Percentiles rank a stretch among this genome's conserved stretches.
Evolutionary conservation across 148 eudicot species (phyloP).

Genomic region (Arctostaphylos glauca): DNA sequence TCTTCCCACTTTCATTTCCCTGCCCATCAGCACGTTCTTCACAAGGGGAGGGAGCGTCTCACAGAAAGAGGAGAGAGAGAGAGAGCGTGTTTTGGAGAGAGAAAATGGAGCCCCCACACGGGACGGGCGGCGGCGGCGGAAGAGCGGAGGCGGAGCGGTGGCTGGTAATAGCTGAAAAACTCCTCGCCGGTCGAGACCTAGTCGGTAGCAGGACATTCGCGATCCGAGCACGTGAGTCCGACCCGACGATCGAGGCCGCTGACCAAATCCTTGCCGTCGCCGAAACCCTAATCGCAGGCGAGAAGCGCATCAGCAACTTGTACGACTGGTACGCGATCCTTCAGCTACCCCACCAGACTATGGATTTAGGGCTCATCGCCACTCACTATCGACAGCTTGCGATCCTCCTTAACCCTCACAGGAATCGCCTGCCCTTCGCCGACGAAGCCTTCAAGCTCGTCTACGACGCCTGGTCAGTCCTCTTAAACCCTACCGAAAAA

Average conservation of each 20-base stretch:
- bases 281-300: slow-evolving; percentile 72
- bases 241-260: slow-evolving; percentile 57
- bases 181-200: slow-evolving; percentile 63
- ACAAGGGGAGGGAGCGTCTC: neutral
- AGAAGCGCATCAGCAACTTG: slow-evolving; percentile 46
- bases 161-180: slow-evolving; percentile 76
- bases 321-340: slow-evolving; percentile 72
- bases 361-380: slow-evolving; percentile 51
- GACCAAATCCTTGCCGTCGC: slow-evolving; percentile 73
- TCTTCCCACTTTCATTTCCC: neutral
- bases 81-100: neutral
- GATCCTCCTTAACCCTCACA: slow-evolving; percentile 54
- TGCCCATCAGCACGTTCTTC: neutral
- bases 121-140: slow-evolving; percentile 25
- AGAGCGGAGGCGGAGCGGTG: slow-evolving; percentile 74
- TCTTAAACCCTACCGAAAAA: slow-evolving; percentile 64
- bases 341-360: slow-evolving; percentile 47
- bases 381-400: slow-evolving; percentile 54
- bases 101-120: slow-evolving; percentile 19
- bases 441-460: slow-evolving; percentile 69
- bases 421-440: slow-evolving; percentile 47
- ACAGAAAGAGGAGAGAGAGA: neutral
- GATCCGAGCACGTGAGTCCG: slow-evolving; percentile 74
- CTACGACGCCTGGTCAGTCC: slow-evolving; percentile 68
- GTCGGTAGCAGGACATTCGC: slow-evolving; percentile 72